phyloP scores from a whole-genome alignment of 305 asterid genomes.

The Fraxinus angustifolia region DNA sequence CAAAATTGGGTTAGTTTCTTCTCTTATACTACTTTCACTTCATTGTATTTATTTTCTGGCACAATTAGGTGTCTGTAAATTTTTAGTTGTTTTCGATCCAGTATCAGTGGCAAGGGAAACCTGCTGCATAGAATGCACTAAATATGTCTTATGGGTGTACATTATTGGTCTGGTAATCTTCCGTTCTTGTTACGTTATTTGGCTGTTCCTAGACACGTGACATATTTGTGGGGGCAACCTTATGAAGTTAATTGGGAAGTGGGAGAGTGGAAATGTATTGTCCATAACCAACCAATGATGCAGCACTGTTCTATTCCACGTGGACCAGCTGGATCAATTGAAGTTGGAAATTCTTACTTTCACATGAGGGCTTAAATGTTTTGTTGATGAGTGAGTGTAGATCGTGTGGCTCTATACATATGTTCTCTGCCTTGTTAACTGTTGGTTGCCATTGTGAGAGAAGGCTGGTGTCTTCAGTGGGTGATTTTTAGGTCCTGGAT shows the following conservation, averaged over 20 bases:
- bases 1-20: slow-evolving; percentile 62
- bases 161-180: not conserved
- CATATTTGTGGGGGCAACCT: slow-evolving; percentile 8
- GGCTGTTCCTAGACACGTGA: not conserved
- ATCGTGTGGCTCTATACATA: not conserved
- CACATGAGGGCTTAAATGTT: slow-evolving; percentile 15
- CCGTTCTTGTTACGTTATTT: slow-evolving; percentile 5
- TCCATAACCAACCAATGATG: not conserved
- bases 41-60: slow-evolving; percentile 15
- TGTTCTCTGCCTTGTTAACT: not conserved
- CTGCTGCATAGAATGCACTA: slow-evolving; percentile 8
- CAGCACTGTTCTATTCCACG: not conserved
- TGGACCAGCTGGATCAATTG: not conserved
- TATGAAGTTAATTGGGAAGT: slow-evolving; percentile 4
- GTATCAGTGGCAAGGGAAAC: slow-evolving; percentile 4
- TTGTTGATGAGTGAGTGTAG: not conserved
- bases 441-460: not conserved
- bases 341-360: slow-evolving; percentile 10
- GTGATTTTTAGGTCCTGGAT: not conserved
- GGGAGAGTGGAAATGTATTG: not conserved
- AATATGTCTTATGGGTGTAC: slow-evolving; percentile 2
- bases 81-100: slow-evolving; percentile 14
- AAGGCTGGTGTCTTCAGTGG: not conserved
- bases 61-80: slow-evolving; percentile 1
- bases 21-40: slow-evolving; percentile 25